These are phyloP conservation scores for Trichoderma erinaceum DNA, from an alignment of 495 filamentous ascomycete genomes.

Conservation along the genomic window DNA sequence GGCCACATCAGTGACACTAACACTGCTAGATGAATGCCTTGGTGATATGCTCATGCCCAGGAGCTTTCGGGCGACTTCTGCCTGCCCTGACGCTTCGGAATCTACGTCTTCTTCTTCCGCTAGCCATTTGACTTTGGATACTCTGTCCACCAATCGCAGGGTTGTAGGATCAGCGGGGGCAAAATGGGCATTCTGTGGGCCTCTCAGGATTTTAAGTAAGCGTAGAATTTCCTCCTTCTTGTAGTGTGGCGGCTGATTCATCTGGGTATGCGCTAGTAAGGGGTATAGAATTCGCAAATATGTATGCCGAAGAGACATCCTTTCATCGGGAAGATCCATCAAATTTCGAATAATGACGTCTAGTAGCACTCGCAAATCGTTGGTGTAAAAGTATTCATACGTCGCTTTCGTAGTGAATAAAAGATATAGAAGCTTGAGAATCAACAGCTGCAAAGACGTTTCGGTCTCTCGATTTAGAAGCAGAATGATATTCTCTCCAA, in stretches of 20 bases:
- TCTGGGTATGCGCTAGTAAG: constrained; percentile 82
- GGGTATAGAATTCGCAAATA: constrained; percentile 95
- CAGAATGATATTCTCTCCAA: constrained; percentile 96
- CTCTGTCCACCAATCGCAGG: constrained; percentile 71
- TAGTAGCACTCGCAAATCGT: constrained; percentile 88
- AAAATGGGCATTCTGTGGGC: constrained; percentile 67
- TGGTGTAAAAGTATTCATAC: constrained; percentile 97
- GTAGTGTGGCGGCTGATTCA: constrained; percentile 78
- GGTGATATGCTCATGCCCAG: constrained; percentile 46
- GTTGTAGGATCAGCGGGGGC: constrained; percentile 89
- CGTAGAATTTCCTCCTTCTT: constrained; percentile 80
- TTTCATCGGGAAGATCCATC: constrained; percentile 80
- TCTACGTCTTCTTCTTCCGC: constrained; percentile 25
- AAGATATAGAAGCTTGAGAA: constrained; percentile 90
- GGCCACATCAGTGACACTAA: constrained; percentile 74
- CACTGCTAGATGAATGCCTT: constrained; percentile 43
- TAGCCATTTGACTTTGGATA: constrained; percentile 79
- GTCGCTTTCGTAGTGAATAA: constrained; percentile 87
- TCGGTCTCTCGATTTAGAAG: constrained; percentile 94
- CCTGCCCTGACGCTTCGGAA: constrained; percentile 37
- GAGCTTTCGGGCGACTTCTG: constrained; percentile 41
- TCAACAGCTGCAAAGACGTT: constrained; percentile 85
- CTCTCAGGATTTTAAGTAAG: constrained; percentile 61
- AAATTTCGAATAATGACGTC: constrained; percentile 96
- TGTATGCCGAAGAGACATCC: constrained; percentile 80